Base-by-base conservation (phyloP, 1,284 basidiomycete genomes). In the Agroathelia rolfsii region DNA sequence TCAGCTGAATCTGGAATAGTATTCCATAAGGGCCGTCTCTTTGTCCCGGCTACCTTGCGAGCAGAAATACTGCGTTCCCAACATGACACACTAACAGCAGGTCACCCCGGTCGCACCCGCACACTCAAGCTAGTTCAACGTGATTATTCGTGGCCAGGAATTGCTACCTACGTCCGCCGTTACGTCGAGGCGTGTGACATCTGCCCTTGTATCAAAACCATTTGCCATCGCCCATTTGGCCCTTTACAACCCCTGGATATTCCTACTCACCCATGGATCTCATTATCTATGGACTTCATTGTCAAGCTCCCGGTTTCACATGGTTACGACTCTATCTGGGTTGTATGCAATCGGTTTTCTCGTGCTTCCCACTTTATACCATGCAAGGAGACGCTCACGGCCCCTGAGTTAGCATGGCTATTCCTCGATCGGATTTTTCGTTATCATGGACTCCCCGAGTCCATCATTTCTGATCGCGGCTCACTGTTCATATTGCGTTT, bases 221-320 rank as follows among this genome's bases (percentile, higher is more conserved):
- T 35, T 3, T 35, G 49, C 6, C 48, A 55, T 22, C 55, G 53
- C 32, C 51, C 39, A 3, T 41, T 24, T 16, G 34, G 15, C 15
- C 37, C 17, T 18, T 39, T 30, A 49, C 53, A 40, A 16, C 44
- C 51, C 4, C 37, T 54, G 4, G 35, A 41, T 1, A 41, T 47
- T 3, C 43, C 51, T 0, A 10, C 30, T 6, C 9, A 38, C 5
- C 56, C 57, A 3, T 62, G 55, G 54, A 24, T 12, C 2, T 44
- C 41, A 0, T 46, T 62, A 13, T 51, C 53, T 0, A 53, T 59
- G 51, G 59, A 63, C 35, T 43, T 49, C 34, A 57, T 63, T 22
- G 47, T 42, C 13, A 41, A 48, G 15, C 44, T 62, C 0, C 59
- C 58, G 1, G 5, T 12, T 1, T 53, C 50, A 0, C 30, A 42